Conservation (phyloP, 78 protist genomes). For the Dictyostelium intermedium region DNA sequence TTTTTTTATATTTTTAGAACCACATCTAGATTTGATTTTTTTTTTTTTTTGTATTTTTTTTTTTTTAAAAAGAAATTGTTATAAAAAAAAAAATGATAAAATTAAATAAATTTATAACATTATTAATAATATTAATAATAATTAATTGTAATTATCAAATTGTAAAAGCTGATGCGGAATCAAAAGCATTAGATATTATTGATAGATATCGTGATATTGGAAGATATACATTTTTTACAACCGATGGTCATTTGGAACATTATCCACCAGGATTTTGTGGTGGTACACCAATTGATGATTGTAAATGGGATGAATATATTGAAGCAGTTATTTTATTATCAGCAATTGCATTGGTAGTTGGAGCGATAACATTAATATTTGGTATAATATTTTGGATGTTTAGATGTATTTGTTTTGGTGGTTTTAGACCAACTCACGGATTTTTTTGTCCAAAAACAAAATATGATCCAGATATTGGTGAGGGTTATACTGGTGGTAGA, state of each 20-base stretch:
- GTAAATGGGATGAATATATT: conserved; percentile 54
- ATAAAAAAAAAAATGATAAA: neutral
- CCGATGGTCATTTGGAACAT: conserved; percentile 1
- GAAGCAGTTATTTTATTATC: conserved; percentile 53
- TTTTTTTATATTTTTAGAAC: neutral
- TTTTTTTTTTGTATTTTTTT: conserved; percentile 11
- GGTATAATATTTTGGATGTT: conserved; percentile 45
- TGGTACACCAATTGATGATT: conserved; percentile 24
- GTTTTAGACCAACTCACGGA: conserved; percentile 35
- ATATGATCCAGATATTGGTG: conserved; percentile 57
- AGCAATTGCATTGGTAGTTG: conserved; percentile 39
- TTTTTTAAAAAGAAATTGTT: neutral
- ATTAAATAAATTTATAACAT: neutral
- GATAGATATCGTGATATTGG: conserved; percentile 11
- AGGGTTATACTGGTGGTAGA: conserved; percentile 4
- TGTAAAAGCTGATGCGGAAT: neutral
- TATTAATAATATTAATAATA: neutral
- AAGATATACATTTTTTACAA: conserved; percentile 64
- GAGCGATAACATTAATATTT: neutral
- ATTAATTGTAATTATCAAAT: neutral
- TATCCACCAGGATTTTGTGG: conserved; percentile 72
- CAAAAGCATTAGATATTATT: conserved; percentile 9
- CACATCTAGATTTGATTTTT: neutral
- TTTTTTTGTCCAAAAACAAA: conserved; percentile 58
- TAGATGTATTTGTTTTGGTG: conserved; percentile 27